phyloP scores from a whole-genome alignment of 2,329 filamentous ascomycete species.

The Penicillium sp. region DNA sequence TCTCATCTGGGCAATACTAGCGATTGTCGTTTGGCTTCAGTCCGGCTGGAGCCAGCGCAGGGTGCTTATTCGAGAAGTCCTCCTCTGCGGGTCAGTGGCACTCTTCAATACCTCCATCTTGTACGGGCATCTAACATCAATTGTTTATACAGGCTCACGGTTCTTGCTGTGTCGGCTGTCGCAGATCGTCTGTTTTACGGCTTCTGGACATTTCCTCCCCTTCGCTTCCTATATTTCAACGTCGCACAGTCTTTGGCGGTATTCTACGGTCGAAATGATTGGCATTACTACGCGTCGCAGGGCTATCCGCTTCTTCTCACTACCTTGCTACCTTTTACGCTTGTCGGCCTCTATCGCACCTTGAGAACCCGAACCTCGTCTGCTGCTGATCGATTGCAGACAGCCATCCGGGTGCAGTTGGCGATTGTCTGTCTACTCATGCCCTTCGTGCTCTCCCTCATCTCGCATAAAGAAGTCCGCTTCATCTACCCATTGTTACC shows the following conservation, averaged over 20 bases:
- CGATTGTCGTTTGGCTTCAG: conserved; percentile 54
- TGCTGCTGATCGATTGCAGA: conserved; percentile 33
- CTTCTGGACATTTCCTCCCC: conserved; percentile 82
- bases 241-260: conserved; percentile 81
- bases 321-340: conserved; percentile 75
- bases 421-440: conserved; percentile 62
- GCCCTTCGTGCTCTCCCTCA: conserved; percentile 66
- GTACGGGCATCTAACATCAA: conserved; percentile 10
- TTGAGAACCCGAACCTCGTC: conserved; percentile 37
- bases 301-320: conserved; percentile 85
- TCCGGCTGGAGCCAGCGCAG: conserved; percentile 46
- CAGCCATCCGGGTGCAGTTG: conserved; percentile 55
- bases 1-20: conserved; percentile 77
- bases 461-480: conserved; percentile 95
- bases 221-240: conserved; percentile 89
- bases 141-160: conserved; percentile 46
- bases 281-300: conserved; percentile 92
- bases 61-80: conserved; percentile 62
- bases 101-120: neutral
- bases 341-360: conserved; percentile 63
- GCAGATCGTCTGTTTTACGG: conserved; percentile 81
- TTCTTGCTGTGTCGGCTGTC: conserved; percentile 64
- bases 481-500: conserved; percentile 95
- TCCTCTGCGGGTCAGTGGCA: conserved; percentile 57
- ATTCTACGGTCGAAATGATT: conserved; percentile 88